Evolutionary conservation across 2,329 filamentous ascomycete species (phyloP), one percentile per base, ranked within the genome.

Genomic region (Aureobasidium sp.): DNA sequence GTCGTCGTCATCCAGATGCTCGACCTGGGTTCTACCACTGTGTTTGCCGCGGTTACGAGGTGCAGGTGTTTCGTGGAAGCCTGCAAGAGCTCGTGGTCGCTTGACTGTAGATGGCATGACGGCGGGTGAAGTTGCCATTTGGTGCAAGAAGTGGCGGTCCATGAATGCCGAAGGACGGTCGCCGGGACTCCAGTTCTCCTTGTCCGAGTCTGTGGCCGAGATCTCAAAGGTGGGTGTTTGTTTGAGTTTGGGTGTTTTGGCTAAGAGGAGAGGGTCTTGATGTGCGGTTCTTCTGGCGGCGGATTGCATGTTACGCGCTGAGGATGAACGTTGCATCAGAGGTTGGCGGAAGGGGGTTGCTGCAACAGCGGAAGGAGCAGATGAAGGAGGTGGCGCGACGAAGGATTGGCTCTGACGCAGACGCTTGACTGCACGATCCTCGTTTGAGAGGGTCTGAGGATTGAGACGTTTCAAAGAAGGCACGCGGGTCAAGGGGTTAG

Each of bases 171-270:
- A 51, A 21, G 48, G 48, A 24, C 48, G 48, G 6, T 51, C 48
- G 4, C 45, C 45, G 75, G 84, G 63, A 74, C 80, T 79, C 80
- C 89, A 94, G 65, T 97, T 97, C 72, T 97, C 91, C 71, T 97
- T 97, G 67, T 97, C 91, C 1, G 89, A 95, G 63, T 95, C 90
- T 44, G 81, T 67, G 71, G 80, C 80, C 65, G 61, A 74, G 61
- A 68, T 74, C 68, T 74, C 70, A 21, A 76, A 72, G 32, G 64
- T 65, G n/a, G 57, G 60, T 5, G 61, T 60, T 32, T 64, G 60
- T 56, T 66, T 66, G 32, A 64, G 54, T 48, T 62, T 56, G 21
- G 34, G 53, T 1, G 50, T 50, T 22, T 35, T 54, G 24, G 48
- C 48, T 2, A 51, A 19, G 11, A 51, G 27, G 8, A 22, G n/a